Percentiles rank a stretch among this genome's conserved stretches.
These are phyloP conservation scores for Serendipita indica DNA, from an alignment of 768 basidiomycete species.

Conservation along the genomic window DNA sequence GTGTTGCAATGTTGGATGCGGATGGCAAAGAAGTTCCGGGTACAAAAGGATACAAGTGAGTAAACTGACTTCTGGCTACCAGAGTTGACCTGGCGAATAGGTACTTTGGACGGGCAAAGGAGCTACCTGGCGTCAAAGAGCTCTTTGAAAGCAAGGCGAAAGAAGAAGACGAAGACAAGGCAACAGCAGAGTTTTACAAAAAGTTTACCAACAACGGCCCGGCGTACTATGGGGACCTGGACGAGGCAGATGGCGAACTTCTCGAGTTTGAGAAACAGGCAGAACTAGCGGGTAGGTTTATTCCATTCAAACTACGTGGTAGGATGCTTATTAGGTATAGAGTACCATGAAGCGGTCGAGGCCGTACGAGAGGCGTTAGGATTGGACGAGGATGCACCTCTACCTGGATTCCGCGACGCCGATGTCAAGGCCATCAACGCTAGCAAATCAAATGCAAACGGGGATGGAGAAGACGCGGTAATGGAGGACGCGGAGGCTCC, in stretches of 20 bases:
- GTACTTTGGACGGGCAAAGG: slow-evolving; percentile 94
- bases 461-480: slow-evolving; percentile 11
- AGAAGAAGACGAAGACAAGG: slow-evolving; percentile 81
- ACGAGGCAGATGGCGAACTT: slow-evolving; percentile 56
- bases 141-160: slow-evolving; percentile 78
- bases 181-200: slow-evolving; percentile 58
- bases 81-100: slow-evolving; percentile 27
- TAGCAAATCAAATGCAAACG: background rate
- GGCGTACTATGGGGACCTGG: slow-evolving; percentile 80
- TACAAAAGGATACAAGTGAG: slow-evolving; percentile 93
- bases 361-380: slow-evolving; percentile 40
- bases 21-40: slow-evolving; percentile 94
- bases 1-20: slow-evolving; percentile 85
- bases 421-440: slow-evolving; percentile 16
- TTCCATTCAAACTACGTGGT: background rate
- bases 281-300: slow-evolving; percentile 53
- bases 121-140: slow-evolving; percentile 87
- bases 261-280: slow-evolving; percentile 54
- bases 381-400: slow-evolving; percentile 35
- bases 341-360: slow-evolving; percentile 48
- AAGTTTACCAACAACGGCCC: slow-evolving; percentile 81
- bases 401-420: slow-evolving; percentile 33
- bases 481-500: slow-evolving; percentile 4
- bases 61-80: slow-evolving; percentile 9
- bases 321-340: slow-evolving; percentile 23